A percentile compares a stretch with the other conserved stretches of the same genome.
phyloP scores from a whole-genome alignment of 2,329 filamentous ascomycete species.

The Alternaria novae-zelandiae region DNA sequence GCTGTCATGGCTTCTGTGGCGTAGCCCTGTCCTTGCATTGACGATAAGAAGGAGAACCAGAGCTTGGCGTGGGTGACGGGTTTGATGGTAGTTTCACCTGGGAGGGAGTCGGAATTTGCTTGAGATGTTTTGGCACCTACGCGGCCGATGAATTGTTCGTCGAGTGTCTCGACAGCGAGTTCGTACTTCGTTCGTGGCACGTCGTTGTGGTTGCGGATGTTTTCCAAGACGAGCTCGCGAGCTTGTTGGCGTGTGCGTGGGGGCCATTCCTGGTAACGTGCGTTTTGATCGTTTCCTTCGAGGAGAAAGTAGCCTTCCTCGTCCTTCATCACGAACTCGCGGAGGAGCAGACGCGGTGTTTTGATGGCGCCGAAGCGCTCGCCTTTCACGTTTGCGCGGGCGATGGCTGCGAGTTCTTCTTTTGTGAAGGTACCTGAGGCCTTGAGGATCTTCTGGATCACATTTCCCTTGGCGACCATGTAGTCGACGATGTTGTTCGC shows the following conservation, averaged over 20 bases:
- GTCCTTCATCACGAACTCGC: constrained; percentile 37
- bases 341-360: constrained; percentile 31
- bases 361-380: constrained; percentile 22
- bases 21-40: constrained; percentile 31
- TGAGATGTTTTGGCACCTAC: constrained; percentile 32
- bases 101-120: constrained; percentile 7
- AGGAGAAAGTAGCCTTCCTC: constrained; percentile 28
- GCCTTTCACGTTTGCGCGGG: constrained; percentile 21
- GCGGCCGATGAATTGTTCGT: constrained; percentile 34
- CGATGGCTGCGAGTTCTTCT: constrained; percentile 28
- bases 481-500: constrained; percentile 30
- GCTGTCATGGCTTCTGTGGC: constrained; percentile 42
- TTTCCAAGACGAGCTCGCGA: constrained; percentile 22
- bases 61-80: constrained; percentile 25
- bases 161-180: constrained; percentile 32
- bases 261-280: constrained; percentile 34
- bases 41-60: constrained; percentile 41
- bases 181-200: constrained; percentile 31
- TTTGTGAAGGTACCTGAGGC: constrained; percentile 18
- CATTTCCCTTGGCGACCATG: constrained; percentile 22
- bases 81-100: constrained; percentile 5
- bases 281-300: constrained; percentile 33
- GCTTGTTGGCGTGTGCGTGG: constrained; percentile 33
- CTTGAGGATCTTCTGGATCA: constrained; percentile 30
- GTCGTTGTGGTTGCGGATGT: constrained; percentile 21